Conservation (phyloP, 75 land plant genomes). For the Cupressus sempervirens region DNA sequence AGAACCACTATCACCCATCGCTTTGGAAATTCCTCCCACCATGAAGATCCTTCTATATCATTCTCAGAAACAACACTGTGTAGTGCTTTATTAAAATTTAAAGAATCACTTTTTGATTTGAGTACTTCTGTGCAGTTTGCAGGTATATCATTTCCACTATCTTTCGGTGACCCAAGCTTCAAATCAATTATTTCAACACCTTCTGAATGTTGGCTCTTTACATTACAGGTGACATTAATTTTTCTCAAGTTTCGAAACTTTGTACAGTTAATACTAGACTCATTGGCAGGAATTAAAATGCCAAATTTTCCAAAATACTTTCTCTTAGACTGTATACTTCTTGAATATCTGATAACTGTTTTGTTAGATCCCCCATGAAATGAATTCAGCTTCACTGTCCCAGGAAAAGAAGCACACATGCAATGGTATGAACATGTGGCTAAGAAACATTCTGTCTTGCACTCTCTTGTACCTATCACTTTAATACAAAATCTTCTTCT, state of each 20-base stretch:
- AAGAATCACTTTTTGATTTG: conserved; percentile 18
- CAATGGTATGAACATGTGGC: background rate
- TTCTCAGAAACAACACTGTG: conserved; percentile 24
- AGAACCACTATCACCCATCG: conserved; percentile 91
- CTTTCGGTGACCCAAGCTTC: conserved; percentile 22
- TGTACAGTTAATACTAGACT: conserved; percentile 2
- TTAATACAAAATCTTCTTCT: background rate
- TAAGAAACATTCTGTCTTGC: background rate
- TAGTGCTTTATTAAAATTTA: conserved; percentile 20
- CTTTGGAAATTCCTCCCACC: conserved; percentile 77
- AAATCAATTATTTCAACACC: conserved; percentile 12
- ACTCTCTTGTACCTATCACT: background rate
- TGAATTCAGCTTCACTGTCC: background rate
- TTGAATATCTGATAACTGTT: background rate
- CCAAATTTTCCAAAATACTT: conserved; percentile 15
- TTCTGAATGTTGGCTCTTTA: conserved; percentile 9
- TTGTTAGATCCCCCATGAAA: background rate
- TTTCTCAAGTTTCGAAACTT: conserved; percentile 18
- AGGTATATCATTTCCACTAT: conserved; percentile 19
- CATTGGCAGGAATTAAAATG: conserved; percentile 17
- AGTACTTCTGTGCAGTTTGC: conserved; percentile 31
- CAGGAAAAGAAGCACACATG: background rate
- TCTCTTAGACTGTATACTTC: background rate
- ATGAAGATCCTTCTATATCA: conserved; percentile 22
- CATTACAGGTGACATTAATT: conserved; percentile 15